Percentiles rank a stretch among this genome's conserved stretches.
Evolutionary conservation across 148 eudicot species (phyloP).

Genomic region (Pouteria glomerata): DNA sequence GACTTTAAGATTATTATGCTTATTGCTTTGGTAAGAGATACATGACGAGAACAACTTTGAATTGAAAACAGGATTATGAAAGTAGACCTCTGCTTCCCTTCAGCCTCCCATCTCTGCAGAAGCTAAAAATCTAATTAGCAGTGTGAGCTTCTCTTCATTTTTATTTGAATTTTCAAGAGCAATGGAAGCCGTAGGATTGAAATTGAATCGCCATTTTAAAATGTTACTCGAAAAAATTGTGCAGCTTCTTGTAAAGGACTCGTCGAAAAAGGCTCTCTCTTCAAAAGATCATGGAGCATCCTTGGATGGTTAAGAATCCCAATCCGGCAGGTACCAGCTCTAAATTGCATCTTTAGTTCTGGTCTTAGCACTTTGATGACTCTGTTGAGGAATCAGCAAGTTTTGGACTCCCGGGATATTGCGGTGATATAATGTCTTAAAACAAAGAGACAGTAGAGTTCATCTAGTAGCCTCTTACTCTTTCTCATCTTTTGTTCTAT

Average conservation of each 20-base stretch:
- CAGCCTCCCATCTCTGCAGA: conserved; percentile 50
- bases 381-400: conserved; percentile 10
- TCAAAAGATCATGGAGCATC: conserved; percentile 68
- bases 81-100: conserved; percentile 73
- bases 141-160: conserved; percentile 29
- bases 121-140: conserved; percentile 69
- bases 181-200: background rate
- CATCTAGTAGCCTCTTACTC: background rate
- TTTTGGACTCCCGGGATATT: background rate
- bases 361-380: background rate
- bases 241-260: conserved; percentile 89
- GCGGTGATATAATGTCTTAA: too few species aligned
- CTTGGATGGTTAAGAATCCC: conserved; percentile 68
- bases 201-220: background rate
- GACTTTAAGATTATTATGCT: background rate
- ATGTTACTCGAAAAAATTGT: conserved; percentile 10
- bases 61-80: conserved; percentile 51
- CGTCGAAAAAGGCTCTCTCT: conserved; percentile 78
- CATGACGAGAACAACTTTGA: background rate
- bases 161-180: background rate
- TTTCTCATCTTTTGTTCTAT: too few species aligned
- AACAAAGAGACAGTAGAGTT: background rate
- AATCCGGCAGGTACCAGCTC: conserved; percentile 43
- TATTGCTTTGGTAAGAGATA: background rate
- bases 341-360: conserved; percentile 10